A percentile compares a stretch with the other conserved stretches of the same genome.
Evolutionary conservation across 257 asterid genomes (phyloP).

Genomic region (Eucommia ulmoides): DNA sequence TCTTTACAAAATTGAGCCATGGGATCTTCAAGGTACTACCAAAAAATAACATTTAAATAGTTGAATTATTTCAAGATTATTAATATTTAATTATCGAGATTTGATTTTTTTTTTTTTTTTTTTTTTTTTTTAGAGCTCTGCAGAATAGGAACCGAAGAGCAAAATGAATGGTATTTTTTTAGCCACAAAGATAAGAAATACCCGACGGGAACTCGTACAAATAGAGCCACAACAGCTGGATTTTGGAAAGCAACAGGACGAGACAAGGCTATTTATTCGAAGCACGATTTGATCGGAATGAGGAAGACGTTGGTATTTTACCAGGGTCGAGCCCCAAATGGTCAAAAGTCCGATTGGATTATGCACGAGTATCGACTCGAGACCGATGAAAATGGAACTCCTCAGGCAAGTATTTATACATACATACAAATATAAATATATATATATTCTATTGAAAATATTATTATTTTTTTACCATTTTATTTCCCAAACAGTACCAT

Average conservation of each 20-base stretch:
- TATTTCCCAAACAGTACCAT: too few relatives aligned
- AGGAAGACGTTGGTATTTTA: slow-evolving; percentile 80
- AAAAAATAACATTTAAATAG: background rate
- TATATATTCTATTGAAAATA: too few relatives aligned
- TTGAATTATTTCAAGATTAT: background rate
- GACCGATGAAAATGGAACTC: slow-evolving; percentile 62
- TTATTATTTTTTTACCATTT: too few relatives aligned
- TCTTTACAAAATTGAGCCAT: slow-evolving; percentile 88
- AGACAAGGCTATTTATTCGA: slow-evolving; percentile 79
- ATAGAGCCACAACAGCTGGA: slow-evolving; percentile 85
- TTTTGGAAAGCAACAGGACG: slow-evolving; percentile 97
- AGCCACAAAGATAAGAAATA: slow-evolving; percentile 95
- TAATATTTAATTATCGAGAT: background rate
- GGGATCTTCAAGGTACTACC: slow-evolving; percentile 88
- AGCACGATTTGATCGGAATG: slow-evolving; percentile 74
- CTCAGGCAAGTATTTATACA: too few relatives aligned
- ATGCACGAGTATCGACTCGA: slow-evolving; percentile 93
- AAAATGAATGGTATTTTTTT: slow-evolving; percentile 77
- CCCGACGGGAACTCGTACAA: slow-evolving; percentile 86
- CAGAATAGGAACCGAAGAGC: slow-evolving; percentile 81
- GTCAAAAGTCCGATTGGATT: slow-evolving; percentile 88
- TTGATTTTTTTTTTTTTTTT: slow-evolving; percentile 1
- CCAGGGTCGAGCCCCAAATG: slow-evolving; percentile 90
- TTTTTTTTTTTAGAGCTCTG: slow-evolving; percentile 44
- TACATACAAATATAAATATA: too few relatives aligned